These are phyloP conservation scores for Trametes pubescens DNA, from an alignment of 1,284 basidiomycete species.

Conservation along the genomic window DNA sequence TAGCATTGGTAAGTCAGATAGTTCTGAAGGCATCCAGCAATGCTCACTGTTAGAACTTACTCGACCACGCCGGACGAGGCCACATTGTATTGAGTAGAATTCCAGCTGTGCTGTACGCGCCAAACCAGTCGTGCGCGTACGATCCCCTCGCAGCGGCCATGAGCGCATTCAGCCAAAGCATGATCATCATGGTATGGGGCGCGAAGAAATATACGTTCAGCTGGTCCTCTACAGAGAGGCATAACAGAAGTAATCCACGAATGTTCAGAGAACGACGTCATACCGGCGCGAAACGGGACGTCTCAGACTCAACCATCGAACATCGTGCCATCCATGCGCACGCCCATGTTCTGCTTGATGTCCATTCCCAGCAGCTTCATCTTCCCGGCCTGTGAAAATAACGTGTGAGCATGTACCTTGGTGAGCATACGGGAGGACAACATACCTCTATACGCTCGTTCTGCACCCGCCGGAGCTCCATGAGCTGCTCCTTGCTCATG, in stretches of 20 bases:
- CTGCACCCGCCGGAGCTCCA: slow-evolving; percentile 83
- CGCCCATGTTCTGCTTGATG: slow-evolving; percentile 80
- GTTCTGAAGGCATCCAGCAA: too few species aligned
- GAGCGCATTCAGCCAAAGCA: too few species aligned
- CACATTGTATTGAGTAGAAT: too few species aligned
- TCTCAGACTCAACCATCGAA: slow-evolving; percentile 53
- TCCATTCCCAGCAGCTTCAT: slow-evolving; percentile 88
- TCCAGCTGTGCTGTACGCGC: too few species aligned
- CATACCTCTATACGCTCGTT: slow-evolving; percentile 79
- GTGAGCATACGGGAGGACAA: not conserved
- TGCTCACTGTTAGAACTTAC: too few species aligned
- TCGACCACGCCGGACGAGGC: too few species aligned
- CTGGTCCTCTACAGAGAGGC: not conserved
- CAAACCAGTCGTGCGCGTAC: too few species aligned
- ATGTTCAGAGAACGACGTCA: not conserved
- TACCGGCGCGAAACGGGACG: not conserved
- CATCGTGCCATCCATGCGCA: slow-evolving; percentile 75
- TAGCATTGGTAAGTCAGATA: too few species aligned
- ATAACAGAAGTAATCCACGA: not conserved
- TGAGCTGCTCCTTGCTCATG: slow-evolving; percentile 78
- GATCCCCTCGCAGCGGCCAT: too few species aligned
- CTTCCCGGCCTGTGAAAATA: slow-evolving; percentile 65
- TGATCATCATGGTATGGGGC: not conserved
- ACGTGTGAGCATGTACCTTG: not conserved
- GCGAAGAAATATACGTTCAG: not conserved